Base-by-base conservation (phyloP, 2,329 filamentous ascomycete genomes). In the Penicillium sp. region DNA sequence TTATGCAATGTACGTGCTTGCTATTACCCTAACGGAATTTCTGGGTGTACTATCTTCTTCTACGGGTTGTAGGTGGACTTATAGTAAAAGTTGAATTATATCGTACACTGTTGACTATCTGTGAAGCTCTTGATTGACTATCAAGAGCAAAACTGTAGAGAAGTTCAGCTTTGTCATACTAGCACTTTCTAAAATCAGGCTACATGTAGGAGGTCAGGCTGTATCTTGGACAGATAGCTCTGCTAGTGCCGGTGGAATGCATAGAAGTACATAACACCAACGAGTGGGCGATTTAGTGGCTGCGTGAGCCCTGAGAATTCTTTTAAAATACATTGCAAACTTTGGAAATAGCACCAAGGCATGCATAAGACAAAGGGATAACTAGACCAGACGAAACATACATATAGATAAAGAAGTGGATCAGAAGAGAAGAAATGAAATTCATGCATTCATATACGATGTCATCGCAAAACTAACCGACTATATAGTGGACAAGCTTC, bases 381-480 rank as follows among this genome's bases (percentile, higher is more conserved):
- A 45, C 2, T 4, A 27, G 23, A 45, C 3, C 13, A 27, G 37
- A 21, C 5, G 4, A 19, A 37, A 38, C n/a, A 19, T 12, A 6
- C 2, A 19, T 1, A 3, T 3, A 6, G 38, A 21, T 19, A 41
- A 21, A 29, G 25, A n/a, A 45, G 3, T 4, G 12, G 6, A 45
- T 1, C 1, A n/a, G 15, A 48, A 21, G 9, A n/a, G 15, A 48
- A 21, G 9, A 37, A 48, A 48, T 23, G 19, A 25, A 25, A 35
- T 48, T 37, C 46, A 48, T 48, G 21, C 21, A 48, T 48, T 48
- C 46, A 25, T 37, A 4, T 48, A 37, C 19, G 21, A 23, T 37
- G 12, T 48, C 5, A 48, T 35, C 19, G 9, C 13, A 23, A 46
- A 47, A 17, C 2, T 25, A 37, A 48, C 31, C 3, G 46, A 48